Conservation (phyloP, 2,329 filamentous ascomycete species). For the Alternaria sp. region DNA sequence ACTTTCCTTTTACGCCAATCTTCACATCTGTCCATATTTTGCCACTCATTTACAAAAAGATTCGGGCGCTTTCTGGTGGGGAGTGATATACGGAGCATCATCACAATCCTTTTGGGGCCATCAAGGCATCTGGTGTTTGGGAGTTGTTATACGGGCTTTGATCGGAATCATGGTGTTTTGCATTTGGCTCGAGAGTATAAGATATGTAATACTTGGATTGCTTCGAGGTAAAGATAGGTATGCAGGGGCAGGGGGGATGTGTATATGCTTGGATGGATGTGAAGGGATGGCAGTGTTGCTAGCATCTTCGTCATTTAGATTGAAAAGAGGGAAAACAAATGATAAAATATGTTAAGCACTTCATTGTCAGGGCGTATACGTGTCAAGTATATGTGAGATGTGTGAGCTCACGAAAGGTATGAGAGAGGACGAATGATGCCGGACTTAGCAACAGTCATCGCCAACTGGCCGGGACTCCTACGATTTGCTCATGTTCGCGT, state of each 20-base stretch:
- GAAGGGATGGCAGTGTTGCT: not conserved
- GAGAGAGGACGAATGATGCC: too few species aligned
- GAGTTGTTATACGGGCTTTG: not conserved
- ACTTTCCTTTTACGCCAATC: conserved; percentile 15
- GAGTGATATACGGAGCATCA: not conserved
- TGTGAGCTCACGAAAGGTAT: too few species aligned
- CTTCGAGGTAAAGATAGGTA: not conserved
- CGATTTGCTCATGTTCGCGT: too few species aligned
- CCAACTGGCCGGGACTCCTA: too few species aligned
- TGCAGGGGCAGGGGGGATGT: too few species aligned
- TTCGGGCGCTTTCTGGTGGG: not conserved
- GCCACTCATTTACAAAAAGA: conserved; percentile 18
- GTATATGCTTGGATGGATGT: not conserved
- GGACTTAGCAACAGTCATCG: too few species aligned
- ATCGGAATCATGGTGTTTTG: not conserved
- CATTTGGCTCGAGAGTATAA: not conserved
- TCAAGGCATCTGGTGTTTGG: not conserved
- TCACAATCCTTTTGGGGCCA: not conserved
- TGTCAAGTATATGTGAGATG: too few species aligned
- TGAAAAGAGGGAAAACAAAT: not conserved
- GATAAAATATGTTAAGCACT: not conserved
- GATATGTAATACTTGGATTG: not conserved
- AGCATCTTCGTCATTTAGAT: not conserved
- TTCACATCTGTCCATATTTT: conserved; percentile 31
- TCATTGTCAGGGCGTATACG: too few species aligned